phyloP scores from a whole-genome alignment of 345 rosid genomes.

The Erodium maritimum region DNA sequence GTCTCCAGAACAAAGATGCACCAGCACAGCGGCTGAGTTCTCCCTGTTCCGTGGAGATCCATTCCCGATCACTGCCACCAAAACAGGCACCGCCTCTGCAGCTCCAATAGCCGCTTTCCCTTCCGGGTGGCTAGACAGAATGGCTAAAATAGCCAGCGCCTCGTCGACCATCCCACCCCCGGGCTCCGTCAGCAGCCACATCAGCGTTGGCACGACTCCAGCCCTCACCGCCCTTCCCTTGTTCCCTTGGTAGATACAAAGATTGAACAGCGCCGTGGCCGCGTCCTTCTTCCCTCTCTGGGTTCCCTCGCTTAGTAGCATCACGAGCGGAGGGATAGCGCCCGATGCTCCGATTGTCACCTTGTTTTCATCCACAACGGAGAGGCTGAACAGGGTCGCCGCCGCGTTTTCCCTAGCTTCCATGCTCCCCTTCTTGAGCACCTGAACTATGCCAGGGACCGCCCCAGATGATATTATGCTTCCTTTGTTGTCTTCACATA shows the following conservation, averaged over 20 bases:
- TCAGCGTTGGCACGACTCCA: conserved; percentile 34
- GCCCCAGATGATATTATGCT: conserved; percentile 72
- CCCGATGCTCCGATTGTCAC: conserved; percentile 72
- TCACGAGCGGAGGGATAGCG: conserved; percentile 77
- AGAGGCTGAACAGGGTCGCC: conserved; percentile 82
- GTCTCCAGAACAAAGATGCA: conserved; percentile 72
- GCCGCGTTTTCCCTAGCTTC: conserved; percentile 94
- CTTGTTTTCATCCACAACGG: conserved; percentile 81
- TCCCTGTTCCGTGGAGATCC: conserved; percentile 35
- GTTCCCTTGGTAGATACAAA: conserved; percentile 86
- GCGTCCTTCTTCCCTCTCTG: conserved; percentile 95
- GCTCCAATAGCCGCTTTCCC: conserved; percentile 34
- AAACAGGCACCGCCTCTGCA: conserved; percentile 28
- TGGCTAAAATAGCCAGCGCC: conserved; percentile 32
- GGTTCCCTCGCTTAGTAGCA: conserved; percentile 69
- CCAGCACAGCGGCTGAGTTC: conserved; percentile 31
- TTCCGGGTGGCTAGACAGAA: conserved; percentile 32
- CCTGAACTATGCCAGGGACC: conserved; percentile 75
- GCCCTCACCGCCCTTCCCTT: conserved; percentile 91
- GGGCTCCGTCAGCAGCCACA: conserved; percentile 25
- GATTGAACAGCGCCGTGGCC: conserved; percentile 82
- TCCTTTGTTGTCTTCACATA: conserved; percentile 81
- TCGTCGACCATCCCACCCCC: conserved; percentile 41
- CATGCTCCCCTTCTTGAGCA: conserved; percentile 92
- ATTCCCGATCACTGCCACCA: conserved; percentile 24